Percentiles rank a stretch among this genome's conserved stretches.
Evolutionary conservation across 1,284 basidiomycete genomes (phyloP).

Genomic region (Xanthoconium separans): DNA sequence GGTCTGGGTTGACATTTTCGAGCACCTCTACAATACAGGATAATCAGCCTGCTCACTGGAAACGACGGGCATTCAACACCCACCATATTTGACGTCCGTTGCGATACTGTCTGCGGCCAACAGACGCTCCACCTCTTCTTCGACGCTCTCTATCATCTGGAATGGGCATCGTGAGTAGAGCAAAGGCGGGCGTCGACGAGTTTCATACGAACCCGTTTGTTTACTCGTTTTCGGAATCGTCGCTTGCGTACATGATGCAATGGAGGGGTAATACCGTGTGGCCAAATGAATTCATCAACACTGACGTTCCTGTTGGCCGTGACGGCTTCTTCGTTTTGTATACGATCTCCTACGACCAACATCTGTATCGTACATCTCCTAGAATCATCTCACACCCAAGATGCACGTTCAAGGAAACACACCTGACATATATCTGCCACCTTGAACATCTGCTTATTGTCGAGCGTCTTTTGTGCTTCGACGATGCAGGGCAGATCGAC

Average conservation of each 20-base stretch:
- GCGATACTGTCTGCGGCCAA: slow-evolving; percentile 86
- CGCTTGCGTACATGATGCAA: slow-evolving; percentile 90
- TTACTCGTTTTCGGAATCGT: slow-evolving; percentile 88
- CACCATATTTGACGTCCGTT: slow-evolving; percentile 76
- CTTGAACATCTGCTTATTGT: slow-evolving; percentile 98
- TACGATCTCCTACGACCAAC: slow-evolving; percentile 80
- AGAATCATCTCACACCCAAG: slow-evolving; percentile 10
- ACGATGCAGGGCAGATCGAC: slow-evolving; percentile 95
- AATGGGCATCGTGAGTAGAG: slow-evolving; percentile 4
- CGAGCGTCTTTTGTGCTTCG: slow-evolving; percentile 95
- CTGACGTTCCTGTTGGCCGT: slow-evolving; percentile 71
- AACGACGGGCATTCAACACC: slow-evolving; percentile 11
- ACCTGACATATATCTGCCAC: slow-evolving; percentile 98
- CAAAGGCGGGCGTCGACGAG: background rate
- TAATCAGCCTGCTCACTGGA: background rate
- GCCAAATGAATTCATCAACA: slow-evolving; percentile 96
- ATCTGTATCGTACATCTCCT: slow-evolving; percentile 50
- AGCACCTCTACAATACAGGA: slow-evolving; percentile 55
- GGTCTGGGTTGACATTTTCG: slow-evolving; percentile 82
- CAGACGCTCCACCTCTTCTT: slow-evolving; percentile 93
- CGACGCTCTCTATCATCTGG: slow-evolving; percentile 94
- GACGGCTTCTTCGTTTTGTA: slow-evolving; percentile 66
- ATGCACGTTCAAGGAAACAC: slow-evolving; percentile 12
- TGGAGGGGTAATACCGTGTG: slow-evolving; percentile 95
- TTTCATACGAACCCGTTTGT: slow-evolving; percentile 61